Evolutionary conservation across 306 rosid genomes (phyloP), one percentile per base, ranked within the genome.

Genomic region (Fragaria ananassa): DNA sequence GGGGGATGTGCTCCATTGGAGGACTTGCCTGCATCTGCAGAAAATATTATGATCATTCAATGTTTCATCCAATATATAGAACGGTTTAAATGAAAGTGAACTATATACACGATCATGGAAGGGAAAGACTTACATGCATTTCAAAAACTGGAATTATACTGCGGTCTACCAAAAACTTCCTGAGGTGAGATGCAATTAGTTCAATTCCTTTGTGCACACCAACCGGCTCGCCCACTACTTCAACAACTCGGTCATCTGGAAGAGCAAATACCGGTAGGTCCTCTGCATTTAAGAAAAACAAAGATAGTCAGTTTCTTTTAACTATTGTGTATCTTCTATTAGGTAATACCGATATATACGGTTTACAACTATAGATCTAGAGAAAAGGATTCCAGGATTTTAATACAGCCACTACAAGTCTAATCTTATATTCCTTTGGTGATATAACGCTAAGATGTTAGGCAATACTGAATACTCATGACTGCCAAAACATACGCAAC

Each of bases 171-270:
- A 96, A 86, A 83, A 96, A 93, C 87, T 93, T 96, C 90, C 93
- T 87, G 64, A 96, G 91, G 78, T 91, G 99, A 60, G 97, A 86
- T 47, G 97, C 98, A 85, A 96, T 86, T 23, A 96, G 85, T 83
- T 93, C 99, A 67, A 96, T 73, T 31, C 96, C 99, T 85, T 87
- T 91, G 75, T 93, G 99, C 81, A 96, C 97, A 42, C 90, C 91
- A 35, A 83, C 64, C 42, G 97, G 84, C 53, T 96, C 98, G 72
- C 98, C 99, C 47, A 87, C 85, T 74, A 96, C 89, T 87, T 96
- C 99, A 68, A 96, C 99, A 76, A 93, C 94, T 80, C 98, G 85
- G 79, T 96, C 99, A 84, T 96, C 99, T 86, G 85, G 94, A 81
- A 96, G 98, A 70, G 98, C 91, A 86, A 93, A 96, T 74, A 85